phyloP scores from a whole-genome alignment of 495 filamentous ascomycete genomes.

The Aspergillus funiculosus region DNA sequence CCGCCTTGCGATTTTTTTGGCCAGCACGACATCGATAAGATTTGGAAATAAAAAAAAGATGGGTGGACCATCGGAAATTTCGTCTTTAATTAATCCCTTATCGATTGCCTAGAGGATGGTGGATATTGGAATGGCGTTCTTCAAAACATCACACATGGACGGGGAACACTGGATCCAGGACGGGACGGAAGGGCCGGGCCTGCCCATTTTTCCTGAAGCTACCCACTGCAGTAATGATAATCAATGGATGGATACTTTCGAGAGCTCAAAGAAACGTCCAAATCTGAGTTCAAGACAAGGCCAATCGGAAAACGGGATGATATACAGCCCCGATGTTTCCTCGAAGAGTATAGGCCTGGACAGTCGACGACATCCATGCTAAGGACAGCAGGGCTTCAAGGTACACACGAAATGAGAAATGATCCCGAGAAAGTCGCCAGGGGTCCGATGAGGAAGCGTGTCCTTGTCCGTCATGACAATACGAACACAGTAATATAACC shows the following conservation, averaged over 20 bases:
- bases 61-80: too few species aligned
- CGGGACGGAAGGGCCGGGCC: conserved; percentile 45
- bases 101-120: background rate
- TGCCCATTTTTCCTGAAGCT: conserved; percentile 18
- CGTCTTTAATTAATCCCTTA: too few species aligned
- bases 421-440: conserved; percentile 9
- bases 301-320: conserved; percentile 11
- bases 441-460: conserved; percentile 2
- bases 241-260: conserved; percentile 13
- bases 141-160: conserved; percentile 3
- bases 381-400: conserved; percentile 6
- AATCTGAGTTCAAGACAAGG: conserved; percentile 9
- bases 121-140: background rate
- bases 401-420: conserved; percentile 8
- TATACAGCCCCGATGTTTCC: background rate
- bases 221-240: conserved; percentile 4
- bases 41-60: too few species aligned
- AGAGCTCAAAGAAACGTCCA: conserved; percentile 5
- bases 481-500: conserved; percentile 28
- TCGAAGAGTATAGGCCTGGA: conserved; percentile 3
- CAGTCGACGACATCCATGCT: conserved; percentile 1
- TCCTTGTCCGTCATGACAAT: conserved; percentile 14
- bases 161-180: conserved; percentile 18
- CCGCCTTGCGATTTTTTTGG: too few species aligned
- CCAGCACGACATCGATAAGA: too few species aligned